phyloP scores from a whole-genome alignment of 1,139 yeast genomes.

The Entelexis sorbosivorans region DNA sequence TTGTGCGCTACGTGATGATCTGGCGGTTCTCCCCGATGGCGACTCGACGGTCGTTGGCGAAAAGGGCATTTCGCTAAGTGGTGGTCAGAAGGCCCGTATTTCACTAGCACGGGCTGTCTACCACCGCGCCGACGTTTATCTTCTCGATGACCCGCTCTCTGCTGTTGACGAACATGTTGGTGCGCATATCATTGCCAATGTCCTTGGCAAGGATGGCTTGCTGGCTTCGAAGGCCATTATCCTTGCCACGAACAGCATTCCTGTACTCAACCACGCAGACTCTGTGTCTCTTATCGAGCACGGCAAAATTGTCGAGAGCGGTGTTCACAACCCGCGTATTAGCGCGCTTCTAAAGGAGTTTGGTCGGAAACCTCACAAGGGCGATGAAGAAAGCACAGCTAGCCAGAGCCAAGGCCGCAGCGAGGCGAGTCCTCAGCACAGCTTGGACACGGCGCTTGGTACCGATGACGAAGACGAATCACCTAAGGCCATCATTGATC shows the following conservation, averaged over 20 bases:
- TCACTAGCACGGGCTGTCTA: constrained; percentile 92
- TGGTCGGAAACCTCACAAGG: constrained; percentile 39
- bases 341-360: constrained; percentile 59
- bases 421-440: not conserved
- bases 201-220: constrained; percentile 71
- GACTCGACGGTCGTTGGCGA: constrained; percentile 91
- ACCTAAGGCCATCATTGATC: constrained; percentile 2
- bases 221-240: constrained; percentile 65
- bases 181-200: constrained; percentile 65
- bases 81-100: constrained; percentile 94
- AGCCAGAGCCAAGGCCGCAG: not conserved
- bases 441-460: not conserved
- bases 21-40: constrained; percentile 71
- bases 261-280: constrained; percentile 71
- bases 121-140: constrained; percentile 82
- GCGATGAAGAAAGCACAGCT: not conserved
- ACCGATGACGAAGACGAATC: constrained; percentile 5
- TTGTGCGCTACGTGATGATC: constrained; percentile 78
- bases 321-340: constrained; percentile 46
- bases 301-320: constrained; percentile 73
- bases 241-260: constrained; percentile 79
- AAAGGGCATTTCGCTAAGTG: constrained; percentile 90
- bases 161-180: constrained; percentile 96
- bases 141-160: constrained; percentile 85
- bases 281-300: constrained; percentile 59